Evolutionary conservation across 768 basidiomycete genomes (phyloP).

Genomic region (Filobasidium floriforme): DNA sequence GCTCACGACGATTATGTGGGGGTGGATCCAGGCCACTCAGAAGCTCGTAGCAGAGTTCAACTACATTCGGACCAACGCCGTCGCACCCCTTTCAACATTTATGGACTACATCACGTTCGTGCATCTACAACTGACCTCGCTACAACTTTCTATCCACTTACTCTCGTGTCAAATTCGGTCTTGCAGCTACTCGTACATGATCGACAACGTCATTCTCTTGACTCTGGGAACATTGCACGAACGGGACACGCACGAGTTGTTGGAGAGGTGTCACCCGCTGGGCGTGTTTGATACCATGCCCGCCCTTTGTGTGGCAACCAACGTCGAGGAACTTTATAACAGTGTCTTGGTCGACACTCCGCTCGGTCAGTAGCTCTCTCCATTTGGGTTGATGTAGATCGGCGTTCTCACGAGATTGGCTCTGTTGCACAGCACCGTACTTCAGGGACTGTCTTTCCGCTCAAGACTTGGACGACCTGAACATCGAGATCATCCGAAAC

Average conservation of each 20-base stretch:
- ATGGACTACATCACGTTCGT: conserved; percentile 96
- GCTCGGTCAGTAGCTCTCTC: conserved; percentile 62
- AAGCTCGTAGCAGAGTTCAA: conserved; percentile 96
- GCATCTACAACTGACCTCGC: background rate
- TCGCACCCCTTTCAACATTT: conserved; percentile 82
- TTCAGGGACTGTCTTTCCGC: conserved; percentile 94
- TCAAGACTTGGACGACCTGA: conserved; percentile 91
- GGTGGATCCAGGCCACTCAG: conserved; percentile 59
- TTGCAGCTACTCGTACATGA: conserved; percentile 92
- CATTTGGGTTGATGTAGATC: too few species aligned
- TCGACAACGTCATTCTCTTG: conserved; percentile 95
- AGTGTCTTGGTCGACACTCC: conserved; percentile 96
- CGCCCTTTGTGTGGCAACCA: conserved; percentile 95
- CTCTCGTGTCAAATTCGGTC: background rate
- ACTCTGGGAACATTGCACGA: conserved; percentile 97
- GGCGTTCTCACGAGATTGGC: conserved; percentile 3
- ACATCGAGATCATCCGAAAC: conserved; percentile 99
- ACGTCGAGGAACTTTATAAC: conserved; percentile 95
- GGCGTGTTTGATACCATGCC: conserved; percentile 98
- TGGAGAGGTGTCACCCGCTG: conserved; percentile 93
- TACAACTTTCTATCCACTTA: background rate
- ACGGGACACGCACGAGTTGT: conserved; percentile 89
- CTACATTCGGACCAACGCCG: conserved; percentile 80
- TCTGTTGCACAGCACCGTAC: conserved; percentile 63
- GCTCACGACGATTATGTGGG: background rate